phyloP scores from a whole-genome alignment of 768 basidiomycete species.

The Sporobolomyces pararoseus region DNA sequence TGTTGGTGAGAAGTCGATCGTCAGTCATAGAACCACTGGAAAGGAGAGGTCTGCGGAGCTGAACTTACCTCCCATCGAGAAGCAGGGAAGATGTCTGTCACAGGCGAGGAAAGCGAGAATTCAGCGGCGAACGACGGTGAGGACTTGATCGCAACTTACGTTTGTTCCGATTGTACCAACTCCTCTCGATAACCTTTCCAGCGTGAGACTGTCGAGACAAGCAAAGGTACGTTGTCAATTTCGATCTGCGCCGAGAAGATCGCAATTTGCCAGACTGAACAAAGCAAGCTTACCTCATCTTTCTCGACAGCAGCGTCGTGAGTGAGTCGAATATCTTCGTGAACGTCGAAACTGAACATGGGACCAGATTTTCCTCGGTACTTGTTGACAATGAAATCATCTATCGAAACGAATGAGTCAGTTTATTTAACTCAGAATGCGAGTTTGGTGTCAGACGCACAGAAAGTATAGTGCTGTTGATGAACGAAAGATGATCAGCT shows the following conservation, averaged over 20 bases:
- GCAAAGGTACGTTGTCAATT: neutral
- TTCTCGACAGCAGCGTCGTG: slow-evolving; percentile 95
- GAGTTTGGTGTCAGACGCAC: slow-evolving; percentile 51
- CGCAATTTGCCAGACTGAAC: neutral
- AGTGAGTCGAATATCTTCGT: slow-evolving; percentile 91
- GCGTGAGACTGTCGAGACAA: slow-evolving; percentile 60
- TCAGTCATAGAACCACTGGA: too few species aligned
- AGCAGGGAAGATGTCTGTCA: slow-evolving; percentile 40
- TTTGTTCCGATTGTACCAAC: slow-evolving; percentile 92
- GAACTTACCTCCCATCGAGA: slow-evolving; percentile 39
- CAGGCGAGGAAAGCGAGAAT: neutral
- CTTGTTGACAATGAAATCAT: slow-evolving; percentile 87
- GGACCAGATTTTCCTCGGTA: slow-evolving; percentile 97
- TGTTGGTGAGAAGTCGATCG: neutral
- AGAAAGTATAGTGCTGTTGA: slow-evolving; percentile 90
- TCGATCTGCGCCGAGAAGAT: neutral
- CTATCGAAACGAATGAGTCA: neutral
- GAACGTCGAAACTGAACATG: slow-evolving; percentile 96
- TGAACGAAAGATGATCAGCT: neutral
- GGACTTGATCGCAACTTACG: slow-evolving; percentile 47
- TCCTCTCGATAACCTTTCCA: slow-evolving; percentile 94
- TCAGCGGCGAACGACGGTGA: neutral
- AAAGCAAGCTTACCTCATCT: slow-evolving; percentile 66
- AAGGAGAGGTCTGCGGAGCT: neutral
- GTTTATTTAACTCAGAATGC: neutral